phyloP scores from a whole-genome alignment of 495 filamentous ascomycete species.

The Tuber magnatum region DNA sequence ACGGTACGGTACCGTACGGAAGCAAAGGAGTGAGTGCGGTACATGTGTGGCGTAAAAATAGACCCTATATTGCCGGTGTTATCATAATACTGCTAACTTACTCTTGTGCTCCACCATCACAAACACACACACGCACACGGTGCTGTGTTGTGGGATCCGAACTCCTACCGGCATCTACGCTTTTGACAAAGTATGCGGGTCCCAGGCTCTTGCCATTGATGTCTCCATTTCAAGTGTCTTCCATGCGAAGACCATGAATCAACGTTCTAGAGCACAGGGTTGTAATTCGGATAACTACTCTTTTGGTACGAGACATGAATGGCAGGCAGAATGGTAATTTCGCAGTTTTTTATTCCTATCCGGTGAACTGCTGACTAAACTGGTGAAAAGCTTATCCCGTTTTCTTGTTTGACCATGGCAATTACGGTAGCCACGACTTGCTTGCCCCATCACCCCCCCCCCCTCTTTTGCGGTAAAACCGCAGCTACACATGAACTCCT shows the following conservation, averaged over 20 bases:
- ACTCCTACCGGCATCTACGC: not conserved
- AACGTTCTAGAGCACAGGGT: not conserved
- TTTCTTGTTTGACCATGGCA: not conserved
- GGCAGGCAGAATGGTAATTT: not conserved
- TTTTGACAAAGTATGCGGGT: not conserved
- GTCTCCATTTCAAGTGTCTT: not conserved
- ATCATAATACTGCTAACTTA: too few relatives aligned
- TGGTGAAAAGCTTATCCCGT: not conserved
- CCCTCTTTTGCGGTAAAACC: slow-evolving; percentile 19
- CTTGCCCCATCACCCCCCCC: not conserved
- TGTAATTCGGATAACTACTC: not conserved
- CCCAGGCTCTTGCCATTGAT: not conserved
- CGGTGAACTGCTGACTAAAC: not conserved
- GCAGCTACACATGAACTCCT: slow-evolving; percentile 19
- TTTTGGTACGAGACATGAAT: not conserved
- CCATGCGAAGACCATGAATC: not conserved
- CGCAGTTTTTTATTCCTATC: not conserved
- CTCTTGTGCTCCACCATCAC: not conserved
- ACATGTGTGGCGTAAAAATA: slow-evolving; percentile 1
- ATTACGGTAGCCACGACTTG: not conserved
- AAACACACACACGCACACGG: too few relatives aligned
- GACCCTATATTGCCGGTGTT: not conserved
- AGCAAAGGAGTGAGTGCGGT: not conserved
- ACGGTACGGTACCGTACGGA: not conserved
- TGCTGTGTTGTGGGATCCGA: not conserved